phyloP scores from a whole-genome alignment of 2,329 filamentous ascomycete genomes.

The Xenosphaeropsis pyriputrescens region DNA sequence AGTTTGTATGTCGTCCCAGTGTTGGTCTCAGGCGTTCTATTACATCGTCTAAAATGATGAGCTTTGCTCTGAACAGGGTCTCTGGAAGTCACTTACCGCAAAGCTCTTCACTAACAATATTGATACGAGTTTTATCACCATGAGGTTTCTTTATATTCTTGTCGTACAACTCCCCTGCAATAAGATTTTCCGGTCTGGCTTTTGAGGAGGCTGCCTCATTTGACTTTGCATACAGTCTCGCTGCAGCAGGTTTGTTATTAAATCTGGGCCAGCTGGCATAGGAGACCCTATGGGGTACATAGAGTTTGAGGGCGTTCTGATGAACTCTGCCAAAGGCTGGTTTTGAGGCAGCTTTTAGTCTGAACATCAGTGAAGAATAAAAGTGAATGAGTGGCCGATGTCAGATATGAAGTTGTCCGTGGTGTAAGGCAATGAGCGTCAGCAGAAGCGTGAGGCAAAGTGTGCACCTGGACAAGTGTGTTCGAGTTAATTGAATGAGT shows the following conservation, averaged over 20 bases:
- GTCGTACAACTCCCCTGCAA: not conserved
- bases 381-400: no score
- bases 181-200: not conserved
- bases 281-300: no score
- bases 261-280: no score
- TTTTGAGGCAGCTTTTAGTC: not conserved
- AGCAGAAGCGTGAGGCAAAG: no score
- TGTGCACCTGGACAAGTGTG: no score
- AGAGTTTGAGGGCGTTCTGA: no score
- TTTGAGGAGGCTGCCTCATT: no score
- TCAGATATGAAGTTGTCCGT: no score
- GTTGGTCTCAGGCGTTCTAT: slow-evolving; percentile 54
- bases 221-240: no score
- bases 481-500: no score
- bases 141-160: not conserved
- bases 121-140: slow-evolving; percentile 28
- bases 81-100: slow-evolving; percentile 23
- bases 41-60: slow-evolving; percentile 11
- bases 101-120: slow-evolving; percentile 34
- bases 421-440: no score
- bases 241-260: not conserved
- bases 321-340: not conserved
- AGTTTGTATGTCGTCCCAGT: slow-evolving; percentile 56
- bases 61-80: not conserved
- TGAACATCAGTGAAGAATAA: no score